Evolutionary conservation across 2,329 filamentous ascomycete species (phyloP), one percentile per base, ranked within the genome.

Genomic region (Penicillium sp.): DNA sequence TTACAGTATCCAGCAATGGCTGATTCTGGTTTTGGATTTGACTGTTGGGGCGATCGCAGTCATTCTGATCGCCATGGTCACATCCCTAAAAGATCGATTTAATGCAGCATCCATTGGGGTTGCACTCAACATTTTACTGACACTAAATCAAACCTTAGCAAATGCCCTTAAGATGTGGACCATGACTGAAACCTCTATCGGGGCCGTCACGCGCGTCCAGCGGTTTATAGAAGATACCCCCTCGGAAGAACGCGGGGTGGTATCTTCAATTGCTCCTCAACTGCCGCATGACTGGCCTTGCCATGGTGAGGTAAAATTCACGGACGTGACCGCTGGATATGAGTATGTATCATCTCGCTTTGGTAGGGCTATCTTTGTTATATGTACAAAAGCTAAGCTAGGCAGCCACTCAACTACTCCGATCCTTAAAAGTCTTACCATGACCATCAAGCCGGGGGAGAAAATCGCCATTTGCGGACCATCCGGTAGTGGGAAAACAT

Each of bases 391-490:
- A 28, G 41, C 43, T 46, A 46, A 46, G 19, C 7, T 12, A 46
- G n/a, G 14, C 19, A 46, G 44, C 31, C 31, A 47, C 4, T 47
- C 44, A 7, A 25, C 14, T 2, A 41, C 35, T 16, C n/a, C 36
- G 3, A n/a, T 56, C 19, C 42, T 59, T 1, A 28, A 49, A 17
- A 22, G 36, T 5, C 9, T 59, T 22, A 55, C 47, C 4, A n/a
- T 59, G 14, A 12, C 12, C 11, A 46, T 59, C 16, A 36, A 38
- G 6, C 36, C 50, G 1, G 57, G 57, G 0, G 26, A 54, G 16
- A 59, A 59, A 9, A 40, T 59, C 4, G 57, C 53, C 11, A 17
- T 59, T 14, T 59, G 57, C 17, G 57, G 57, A 19, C 28, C 36
- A 30, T 41, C 47, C 10, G 47, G 37, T 4, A 50, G 47, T 25